These are phyloP conservation scores for Lachancea lanzarotensis DNA, from an alignment of 805 yeast genomes.

Conservation along the genomic window DNA sequence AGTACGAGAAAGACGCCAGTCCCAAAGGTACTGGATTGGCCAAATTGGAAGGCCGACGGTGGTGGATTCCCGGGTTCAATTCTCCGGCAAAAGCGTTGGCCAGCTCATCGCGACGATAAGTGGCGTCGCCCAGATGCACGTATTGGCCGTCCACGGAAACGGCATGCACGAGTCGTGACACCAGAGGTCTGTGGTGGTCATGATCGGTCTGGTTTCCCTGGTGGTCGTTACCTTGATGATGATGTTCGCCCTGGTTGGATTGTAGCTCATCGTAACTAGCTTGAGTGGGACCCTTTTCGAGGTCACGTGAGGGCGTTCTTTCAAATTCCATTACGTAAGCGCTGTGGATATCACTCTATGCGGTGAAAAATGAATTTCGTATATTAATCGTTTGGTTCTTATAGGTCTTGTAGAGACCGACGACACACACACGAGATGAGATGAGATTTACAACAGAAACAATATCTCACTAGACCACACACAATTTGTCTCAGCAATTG, in stretches of 20 bases:
- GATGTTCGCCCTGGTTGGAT: too few relatives aligned
- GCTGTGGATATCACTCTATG: background rate
- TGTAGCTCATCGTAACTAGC: slow-evolving; percentile 8
- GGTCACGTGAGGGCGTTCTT: slow-evolving; percentile 3
- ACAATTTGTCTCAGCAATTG: too few relatives aligned
- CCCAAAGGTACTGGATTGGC: slow-evolving; percentile 79
- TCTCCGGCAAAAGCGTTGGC: slow-evolving; percentile 58
- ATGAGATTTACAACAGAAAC: too few relatives aligned
- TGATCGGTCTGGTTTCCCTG: slow-evolving; percentile 1
- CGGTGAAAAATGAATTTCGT: too few relatives aligned
- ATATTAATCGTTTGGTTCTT: too few relatives aligned
- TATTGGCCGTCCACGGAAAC: slow-evolving; percentile 32
- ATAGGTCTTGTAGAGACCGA: too few relatives aligned
- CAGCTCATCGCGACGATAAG: slow-evolving; percentile 48
- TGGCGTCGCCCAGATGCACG: slow-evolving; percentile 36
- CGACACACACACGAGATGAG: too few relatives aligned
- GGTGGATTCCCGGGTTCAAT: slow-evolving; percentile 40
- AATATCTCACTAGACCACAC: too few relatives aligned
- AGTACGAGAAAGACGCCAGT: slow-evolving; percentile 57
- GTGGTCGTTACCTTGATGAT: background rate
- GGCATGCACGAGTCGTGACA: slow-evolving; percentile 12
- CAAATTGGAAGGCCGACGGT: slow-evolving; percentile 43
- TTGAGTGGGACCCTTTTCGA: slow-evolving; percentile 13
- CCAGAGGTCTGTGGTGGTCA: slow-evolving; percentile 3
- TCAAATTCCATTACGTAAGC: background rate